Base-by-base conservation (phyloP, 164 flowering plant species). In the Liriodendron chinense region DNA sequence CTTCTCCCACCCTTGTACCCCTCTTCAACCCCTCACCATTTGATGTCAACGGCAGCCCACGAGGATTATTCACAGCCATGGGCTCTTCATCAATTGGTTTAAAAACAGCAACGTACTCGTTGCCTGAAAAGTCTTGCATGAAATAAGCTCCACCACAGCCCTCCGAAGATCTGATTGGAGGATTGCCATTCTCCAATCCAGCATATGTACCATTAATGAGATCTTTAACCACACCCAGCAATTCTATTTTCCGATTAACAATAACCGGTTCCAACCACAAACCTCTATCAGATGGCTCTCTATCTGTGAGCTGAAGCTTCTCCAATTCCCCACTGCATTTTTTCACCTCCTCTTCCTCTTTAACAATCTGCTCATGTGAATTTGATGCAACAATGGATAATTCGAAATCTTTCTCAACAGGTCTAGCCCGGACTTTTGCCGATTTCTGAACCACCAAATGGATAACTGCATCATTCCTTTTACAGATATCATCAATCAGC, bases 71-170 rank as follows among this genome's bases (percentile, higher is more conserved):
- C 48, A 81, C 83, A 67, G 97, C 93, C 85, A 81, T 85, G 9
- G 97, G 97, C 56, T 92, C 97, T 82, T 92, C 97, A 80, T 92
- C 97, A 6, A 86, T 79, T 0, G 97, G 97, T 85, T 92, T 92
- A 73, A 92, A 90, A 67, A 92, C 84, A 16, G 91, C 75, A 26
- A 89, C 80, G 77, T 79, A 80, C 48, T 85, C 76, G 47, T 77
- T 68, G 5, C 91, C 89, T 14, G 72, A 69, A 0, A 83, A 59
- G 79, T 90, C 88, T 47, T 74, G 87, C 94, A 92, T 87, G 66
- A 92, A 85, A 78, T 92, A 92, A 61, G 90, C 85, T 71, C 97
- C 97, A 57, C 97, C 97, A 0, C 89, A 84, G 9, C 97, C 97
- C 75, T 90, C 94, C 3, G 86, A 76, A 5, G 94, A 87, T 73